These are phyloP conservation scores for Pseudogymnoascus sp. DNA, from an alignment of 2,329 filamentous ascomycete genomes.

Conservation along the genomic window DNA sequence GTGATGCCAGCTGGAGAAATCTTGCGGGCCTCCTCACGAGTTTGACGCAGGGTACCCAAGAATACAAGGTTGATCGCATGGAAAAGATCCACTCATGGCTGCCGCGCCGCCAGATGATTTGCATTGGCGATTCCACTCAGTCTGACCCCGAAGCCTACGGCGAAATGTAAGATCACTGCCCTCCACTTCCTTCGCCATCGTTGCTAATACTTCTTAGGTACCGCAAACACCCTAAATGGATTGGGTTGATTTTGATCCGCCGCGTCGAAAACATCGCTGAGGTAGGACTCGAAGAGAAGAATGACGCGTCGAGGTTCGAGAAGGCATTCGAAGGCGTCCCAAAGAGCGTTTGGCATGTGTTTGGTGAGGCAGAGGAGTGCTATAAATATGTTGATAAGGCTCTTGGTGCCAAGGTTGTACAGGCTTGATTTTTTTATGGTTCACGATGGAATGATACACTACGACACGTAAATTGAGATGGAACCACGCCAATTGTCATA, in stretches of 20 bases:
- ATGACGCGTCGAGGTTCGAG: conserved; percentile 68
- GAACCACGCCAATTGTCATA: not conserved
- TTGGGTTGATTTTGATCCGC: conserved; percentile 76
- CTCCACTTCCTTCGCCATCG: not conserved
- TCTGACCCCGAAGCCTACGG: conserved; percentile 86
- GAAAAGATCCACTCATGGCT: conserved; percentile 71
- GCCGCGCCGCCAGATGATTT: conserved; percentile 68
- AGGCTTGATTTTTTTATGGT: conserved; percentile 1
- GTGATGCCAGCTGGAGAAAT: conserved; percentile 81
- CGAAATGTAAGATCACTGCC: conserved; percentile 51
- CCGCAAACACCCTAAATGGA: conserved; percentile 63
- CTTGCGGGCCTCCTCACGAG: conserved; percentile 70
- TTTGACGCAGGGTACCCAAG: conserved; percentile 71
- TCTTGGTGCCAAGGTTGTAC: not conserved
- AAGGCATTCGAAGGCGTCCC: conserved; percentile 74
- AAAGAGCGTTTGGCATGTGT: conserved; percentile 67
- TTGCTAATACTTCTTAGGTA: conserved; percentile 36
- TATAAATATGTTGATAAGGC: conserved; percentile 32
- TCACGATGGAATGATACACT: conserved; percentile 1
- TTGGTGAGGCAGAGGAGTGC: conserved; percentile 67
- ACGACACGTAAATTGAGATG: not conserved
- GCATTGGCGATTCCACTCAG: conserved; percentile 86
- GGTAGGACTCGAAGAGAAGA: conserved; percentile 63
- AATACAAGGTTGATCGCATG: conserved; percentile 79
- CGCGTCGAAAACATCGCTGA: conserved; percentile 70